Base-by-base conservation (phyloP, 2,329 filamentous ascomycete genomes). In the Clonostachys rosea region DNA sequence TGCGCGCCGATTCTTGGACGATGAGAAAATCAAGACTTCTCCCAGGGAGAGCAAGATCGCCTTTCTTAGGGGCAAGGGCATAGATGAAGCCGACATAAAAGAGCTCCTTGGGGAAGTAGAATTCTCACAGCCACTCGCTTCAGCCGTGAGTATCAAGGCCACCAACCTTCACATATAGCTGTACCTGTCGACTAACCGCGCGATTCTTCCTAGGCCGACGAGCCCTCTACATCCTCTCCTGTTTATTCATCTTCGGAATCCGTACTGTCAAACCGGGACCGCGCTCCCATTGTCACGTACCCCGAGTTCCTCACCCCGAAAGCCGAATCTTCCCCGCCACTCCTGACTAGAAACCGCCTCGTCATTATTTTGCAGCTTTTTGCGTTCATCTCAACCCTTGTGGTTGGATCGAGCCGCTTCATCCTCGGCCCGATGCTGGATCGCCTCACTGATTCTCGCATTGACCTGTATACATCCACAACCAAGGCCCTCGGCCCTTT, bases 41-140 rank as follows among this genome's bases (percentile, higher is more conserved):
- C 74, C 86, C 0, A 74, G 76, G 41, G 85, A 89, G 47, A 84
- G 83, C 65, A 95, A 95, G 69, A 72, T 79, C 17, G 78, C 79
- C 8, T 96, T 96, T 56, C 70, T 96, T 2, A 77, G 84, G 58
- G 81, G 80, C 44, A 96, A 96, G 63, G 89, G 89, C 5, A 70
- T 96, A 8, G 69, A 68, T 5, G 69, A 78, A 5, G 73, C 76
- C 34, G 83, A 92, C 51, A 89, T 95, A 50, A 71, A 88, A 54
- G 70, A 72, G 44, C 71, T 95, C 8, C 67, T 96, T 14, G 60
- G 53, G 5, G 59, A 65, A 16, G 54, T 30, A 30, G 24, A 30
- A 30, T 30, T 30, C 24, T 30, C 24, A 30, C 24, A 30, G 24
- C 24, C 24, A 10, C 24, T 30, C 24, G 24, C 24, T 30, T 30